These are phyloP conservation scores for Ceratocystis variospora DNA, from an alignment of 2,329 filamentous ascomycete genomes.

Conservation along the genomic window DNA sequence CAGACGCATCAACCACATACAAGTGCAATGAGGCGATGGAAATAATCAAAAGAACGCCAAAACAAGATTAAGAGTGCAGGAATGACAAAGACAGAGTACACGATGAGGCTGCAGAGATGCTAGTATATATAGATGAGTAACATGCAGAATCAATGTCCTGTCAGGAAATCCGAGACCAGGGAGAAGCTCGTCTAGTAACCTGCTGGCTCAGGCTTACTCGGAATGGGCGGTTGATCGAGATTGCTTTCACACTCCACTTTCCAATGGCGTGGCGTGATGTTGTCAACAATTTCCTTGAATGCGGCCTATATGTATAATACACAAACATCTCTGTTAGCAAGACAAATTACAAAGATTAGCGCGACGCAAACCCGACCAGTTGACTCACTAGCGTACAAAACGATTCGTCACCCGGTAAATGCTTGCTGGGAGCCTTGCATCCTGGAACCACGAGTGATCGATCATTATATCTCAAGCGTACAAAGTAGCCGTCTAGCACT, in stretches of 20 bases:
- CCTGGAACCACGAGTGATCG: constrained; percentile 66
- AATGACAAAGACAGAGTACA: not conserved
- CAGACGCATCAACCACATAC: not conserved
- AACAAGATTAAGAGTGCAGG: not conserved
- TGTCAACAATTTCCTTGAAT: constrained; percentile 86
- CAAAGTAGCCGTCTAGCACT: constrained; percentile 63
- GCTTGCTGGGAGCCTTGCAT: constrained; percentile 62
- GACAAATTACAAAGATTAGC: not conserved
- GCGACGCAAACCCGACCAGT: not conserved
- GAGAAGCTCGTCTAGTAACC: constrained; percentile 30
- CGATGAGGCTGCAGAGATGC: not conserved
- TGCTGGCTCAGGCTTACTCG: constrained; percentile 37
- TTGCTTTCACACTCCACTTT: constrained; percentile 38
- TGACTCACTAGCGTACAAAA: constrained; percentile 71
- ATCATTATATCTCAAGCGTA: constrained; percentile 86
- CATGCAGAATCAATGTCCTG: not conserved
- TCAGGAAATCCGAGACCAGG: not conserved
- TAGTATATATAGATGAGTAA: too few species aligned
- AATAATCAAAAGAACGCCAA: not conserved
- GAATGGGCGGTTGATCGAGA: constrained; percentile 32
- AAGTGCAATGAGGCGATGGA: not conserved
- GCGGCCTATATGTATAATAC: constrained; percentile 42
- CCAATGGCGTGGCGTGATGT: constrained; percentile 76
- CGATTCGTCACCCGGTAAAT: constrained; percentile 71
- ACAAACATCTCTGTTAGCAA: not conserved